Conservation (phyloP, 192 early-diverging fungal species). For the Coemansia sp. region DNA sequence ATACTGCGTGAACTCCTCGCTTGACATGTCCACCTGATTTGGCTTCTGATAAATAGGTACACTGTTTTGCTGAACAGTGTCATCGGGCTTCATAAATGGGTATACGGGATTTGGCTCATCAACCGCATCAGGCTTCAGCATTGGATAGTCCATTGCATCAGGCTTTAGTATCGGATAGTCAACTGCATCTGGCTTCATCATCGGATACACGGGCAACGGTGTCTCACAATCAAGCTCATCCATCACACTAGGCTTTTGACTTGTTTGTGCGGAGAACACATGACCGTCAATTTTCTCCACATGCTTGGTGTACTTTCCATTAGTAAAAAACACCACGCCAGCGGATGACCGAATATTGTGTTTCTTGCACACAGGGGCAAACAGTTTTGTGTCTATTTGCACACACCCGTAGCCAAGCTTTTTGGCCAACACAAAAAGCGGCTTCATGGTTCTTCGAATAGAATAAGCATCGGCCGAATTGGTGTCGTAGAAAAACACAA, state of each 20-base stretch:
- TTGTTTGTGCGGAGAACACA: neutral
- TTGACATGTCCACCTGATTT: neutral
- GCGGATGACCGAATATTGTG: neutral
- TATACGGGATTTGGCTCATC: neutral
- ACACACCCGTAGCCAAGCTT: constrained; percentile 1
- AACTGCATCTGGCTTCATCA: neutral
- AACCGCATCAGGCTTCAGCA: neutral
- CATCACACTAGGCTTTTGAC: neutral
- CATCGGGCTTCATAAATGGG: neutral
- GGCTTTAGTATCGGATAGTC: neutral
- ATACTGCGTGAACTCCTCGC: neutral
- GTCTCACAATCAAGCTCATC: neutral
- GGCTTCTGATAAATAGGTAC: constrained; percentile 1
- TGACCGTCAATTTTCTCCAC: neutral
- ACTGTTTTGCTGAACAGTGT: neutral
- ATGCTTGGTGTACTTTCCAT: constrained; percentile 5
- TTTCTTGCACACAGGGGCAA: neutral
- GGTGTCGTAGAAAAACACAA: neutral
- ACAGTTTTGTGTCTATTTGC: neutral
- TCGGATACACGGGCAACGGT: neutral
- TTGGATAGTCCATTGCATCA: neutral
- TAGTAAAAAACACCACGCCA: neutral
- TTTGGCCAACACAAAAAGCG: neutral
- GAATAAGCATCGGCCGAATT: neutral
- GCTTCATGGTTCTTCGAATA: neutral